Evolutionary conservation across 2,329 filamentous ascomycete species (phyloP).

Genomic region (Botrytis paeoniae): DNA sequence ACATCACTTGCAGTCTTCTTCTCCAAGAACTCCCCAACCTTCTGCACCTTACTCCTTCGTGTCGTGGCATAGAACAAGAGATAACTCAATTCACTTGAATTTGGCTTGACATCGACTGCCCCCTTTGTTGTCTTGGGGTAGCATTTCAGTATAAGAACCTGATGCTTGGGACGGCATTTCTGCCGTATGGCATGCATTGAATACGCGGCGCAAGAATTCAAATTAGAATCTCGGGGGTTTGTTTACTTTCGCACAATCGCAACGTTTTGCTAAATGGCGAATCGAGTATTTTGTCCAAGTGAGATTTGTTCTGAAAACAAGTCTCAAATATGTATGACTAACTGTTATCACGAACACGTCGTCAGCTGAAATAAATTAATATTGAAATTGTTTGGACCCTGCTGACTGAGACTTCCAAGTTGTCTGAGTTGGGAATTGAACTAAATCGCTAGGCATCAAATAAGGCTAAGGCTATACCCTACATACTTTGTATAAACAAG

Average conservation of each 20-base stretch:
- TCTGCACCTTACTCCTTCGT: slow-evolving; percentile 90
- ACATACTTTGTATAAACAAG: background rate
- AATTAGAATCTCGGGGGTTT: slow-evolving; percentile 4
- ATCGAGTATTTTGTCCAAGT: background rate
- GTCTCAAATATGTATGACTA: background rate
- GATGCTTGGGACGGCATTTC: slow-evolving; percentile 86
- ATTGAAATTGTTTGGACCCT: slow-evolving; percentile 5
- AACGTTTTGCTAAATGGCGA: background rate
- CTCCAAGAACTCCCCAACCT: slow-evolving; percentile 91
- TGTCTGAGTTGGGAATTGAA: background rate
- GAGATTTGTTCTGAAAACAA: background rate
- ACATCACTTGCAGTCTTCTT: slow-evolving; percentile 92
- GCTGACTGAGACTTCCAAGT: slow-evolving; percentile 6
- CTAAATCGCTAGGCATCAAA: slow-evolving; percentile 14
- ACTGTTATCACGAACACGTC: slow-evolving; percentile 18
- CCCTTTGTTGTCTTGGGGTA: slow-evolving; percentile 92
- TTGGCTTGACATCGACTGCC: slow-evolving; percentile 88
- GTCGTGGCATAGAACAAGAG: slow-evolving; percentile 96
- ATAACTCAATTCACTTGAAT: slow-evolving; percentile 95
- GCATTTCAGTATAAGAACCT: slow-evolving; percentile 93
- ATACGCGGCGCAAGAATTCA: slow-evolving; percentile 2
- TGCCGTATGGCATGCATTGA: slow-evolving; percentile 63
- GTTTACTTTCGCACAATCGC: background rate
- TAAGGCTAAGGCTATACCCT: background rate
- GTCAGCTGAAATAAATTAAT: slow-evolving; percentile 11